These are phyloP conservation scores for Lotus japonicus DNA, from an alignment of 306 rosid species.

Conservation along the genomic window DNA sequence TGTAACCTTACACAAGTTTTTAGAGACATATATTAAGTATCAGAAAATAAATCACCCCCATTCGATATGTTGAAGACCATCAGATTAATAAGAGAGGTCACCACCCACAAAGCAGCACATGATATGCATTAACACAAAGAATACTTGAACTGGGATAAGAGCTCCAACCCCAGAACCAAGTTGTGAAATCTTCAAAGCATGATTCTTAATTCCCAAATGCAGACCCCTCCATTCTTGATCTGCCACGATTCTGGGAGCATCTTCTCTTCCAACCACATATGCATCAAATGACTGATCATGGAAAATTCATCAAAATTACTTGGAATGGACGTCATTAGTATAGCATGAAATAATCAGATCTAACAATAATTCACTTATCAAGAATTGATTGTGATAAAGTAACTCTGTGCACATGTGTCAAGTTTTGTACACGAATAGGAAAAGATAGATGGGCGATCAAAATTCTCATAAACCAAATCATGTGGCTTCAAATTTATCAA, in stretches of 20 bases:
- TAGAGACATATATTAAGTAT: too few species aligned
- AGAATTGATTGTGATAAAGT: neutral
- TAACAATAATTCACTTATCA: neutral
- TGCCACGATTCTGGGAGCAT: constrained; percentile 84
- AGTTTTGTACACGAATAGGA: too few species aligned
- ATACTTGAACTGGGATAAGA: constrained; percentile 88
- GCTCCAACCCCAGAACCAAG: constrained; percentile 74
- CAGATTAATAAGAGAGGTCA: too few species aligned
- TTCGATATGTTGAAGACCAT: too few species aligned
- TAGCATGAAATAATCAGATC: neutral
- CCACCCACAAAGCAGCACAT: too few species aligned
- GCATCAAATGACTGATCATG: constrained; percentile 65
- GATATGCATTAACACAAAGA: too few species aligned
- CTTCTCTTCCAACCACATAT: constrained; percentile 73
- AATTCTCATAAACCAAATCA: too few species aligned
- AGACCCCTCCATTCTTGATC: constrained; percentile 96
- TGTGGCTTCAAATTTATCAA: too few species aligned
- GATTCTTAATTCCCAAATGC: constrained; percentile 74
- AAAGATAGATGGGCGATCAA: too few species aligned
- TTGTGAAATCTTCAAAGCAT: constrained; percentile 66
- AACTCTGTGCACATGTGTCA: neutral
- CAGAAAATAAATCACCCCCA: too few species aligned
- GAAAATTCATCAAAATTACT: neutral
- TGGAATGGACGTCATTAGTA: neutral
- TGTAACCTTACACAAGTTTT: too few species aligned